phyloP scores from a whole-genome alignment of 306 rosid genomes.

The Potentilla sterilis region DNA sequence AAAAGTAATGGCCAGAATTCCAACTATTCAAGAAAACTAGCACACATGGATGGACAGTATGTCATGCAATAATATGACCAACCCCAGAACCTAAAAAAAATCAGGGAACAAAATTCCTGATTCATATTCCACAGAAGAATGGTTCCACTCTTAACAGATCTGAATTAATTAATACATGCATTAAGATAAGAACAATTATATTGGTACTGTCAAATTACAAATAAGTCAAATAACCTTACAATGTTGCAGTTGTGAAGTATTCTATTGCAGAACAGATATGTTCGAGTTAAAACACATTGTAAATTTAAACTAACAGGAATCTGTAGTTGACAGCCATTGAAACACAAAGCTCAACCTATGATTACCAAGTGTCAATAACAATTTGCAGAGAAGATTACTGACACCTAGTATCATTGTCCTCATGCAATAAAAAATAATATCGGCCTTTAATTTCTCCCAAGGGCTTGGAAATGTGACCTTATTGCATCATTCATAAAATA shows the following conservation, averaged over 20 bases:
- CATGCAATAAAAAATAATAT: neutral
- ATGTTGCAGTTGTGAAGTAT: too few relatives aligned
- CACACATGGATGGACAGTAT: neutral
- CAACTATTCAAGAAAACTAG: constrained; percentile 2
- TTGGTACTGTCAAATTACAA: too few relatives aligned
- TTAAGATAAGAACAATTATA: too few relatives aligned
- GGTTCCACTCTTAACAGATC: neutral
- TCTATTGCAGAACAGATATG: too few relatives aligned
- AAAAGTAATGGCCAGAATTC: neutral
- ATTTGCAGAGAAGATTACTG: neutral
- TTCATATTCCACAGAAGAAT: neutral
- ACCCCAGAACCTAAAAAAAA: neutral
- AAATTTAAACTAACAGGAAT: neutral
- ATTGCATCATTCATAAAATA: neutral
- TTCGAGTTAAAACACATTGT: neutral
- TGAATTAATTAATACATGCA: too few relatives aligned
- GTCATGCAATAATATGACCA: neutral
- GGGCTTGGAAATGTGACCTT: neutral
- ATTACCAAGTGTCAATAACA: neutral
- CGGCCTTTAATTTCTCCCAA: neutral
- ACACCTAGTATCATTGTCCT: neutral
- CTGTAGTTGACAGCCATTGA: neutral
- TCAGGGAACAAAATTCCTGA: neutral
- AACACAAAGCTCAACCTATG: neutral
- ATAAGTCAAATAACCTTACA: too few relatives aligned